A percentile compares a stretch with the other conserved stretches of the same genome.
phyloP scores from a whole-genome alignment of 2,329 filamentous ascomycete genomes.

The Massarina eburnea region DNA sequence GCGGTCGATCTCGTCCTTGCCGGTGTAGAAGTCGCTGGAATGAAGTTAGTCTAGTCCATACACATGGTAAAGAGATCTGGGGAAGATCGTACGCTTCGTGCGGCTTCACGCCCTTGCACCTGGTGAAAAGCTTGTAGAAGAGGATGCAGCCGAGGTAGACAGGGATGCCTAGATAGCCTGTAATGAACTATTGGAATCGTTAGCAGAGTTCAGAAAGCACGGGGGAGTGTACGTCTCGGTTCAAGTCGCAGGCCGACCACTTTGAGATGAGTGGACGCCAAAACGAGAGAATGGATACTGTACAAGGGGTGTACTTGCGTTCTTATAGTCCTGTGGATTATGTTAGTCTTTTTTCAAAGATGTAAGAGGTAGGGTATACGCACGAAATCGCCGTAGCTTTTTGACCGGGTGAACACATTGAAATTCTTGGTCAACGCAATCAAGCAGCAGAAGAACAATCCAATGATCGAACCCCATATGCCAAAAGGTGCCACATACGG shows the following conservation, averaged over 20 bases:
- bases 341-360: not conserved
- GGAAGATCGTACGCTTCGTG: too few species aligned
- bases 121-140: slow-evolving; percentile 48
- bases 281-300: not conserved
- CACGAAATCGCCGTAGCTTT: slow-evolving; percentile 56
- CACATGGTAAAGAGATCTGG: not conserved
- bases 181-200: slow-evolving; percentile 51
- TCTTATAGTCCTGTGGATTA: slow-evolving; percentile 28
- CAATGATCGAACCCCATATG: slow-evolving; percentile 66
- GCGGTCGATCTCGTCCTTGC: slow-evolving; percentile 72
- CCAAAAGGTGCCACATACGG: slow-evolving; percentile 71
- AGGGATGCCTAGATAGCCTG: slow-evolving; percentile 75
- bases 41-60: too few species aligned
- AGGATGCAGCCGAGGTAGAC: slow-evolving; percentile 69
- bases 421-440: slow-evolving; percentile 66
- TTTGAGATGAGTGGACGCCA: too few species aligned
- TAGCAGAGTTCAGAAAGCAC: too few species aligned
- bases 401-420: slow-evolving; percentile 63
- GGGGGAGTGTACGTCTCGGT: too few species aligned
- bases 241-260: too few species aligned
- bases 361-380: not conserved
- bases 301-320: too few species aligned
- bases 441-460: slow-evolving; percentile 69
- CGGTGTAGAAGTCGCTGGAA: slow-evolving; percentile 71
- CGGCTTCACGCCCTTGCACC: slow-evolving; percentile 44